Base-by-base conservation (phyloP, 2,329 filamentous ascomycete species). In the Ophiostoma novo-ulmi region DNA sequence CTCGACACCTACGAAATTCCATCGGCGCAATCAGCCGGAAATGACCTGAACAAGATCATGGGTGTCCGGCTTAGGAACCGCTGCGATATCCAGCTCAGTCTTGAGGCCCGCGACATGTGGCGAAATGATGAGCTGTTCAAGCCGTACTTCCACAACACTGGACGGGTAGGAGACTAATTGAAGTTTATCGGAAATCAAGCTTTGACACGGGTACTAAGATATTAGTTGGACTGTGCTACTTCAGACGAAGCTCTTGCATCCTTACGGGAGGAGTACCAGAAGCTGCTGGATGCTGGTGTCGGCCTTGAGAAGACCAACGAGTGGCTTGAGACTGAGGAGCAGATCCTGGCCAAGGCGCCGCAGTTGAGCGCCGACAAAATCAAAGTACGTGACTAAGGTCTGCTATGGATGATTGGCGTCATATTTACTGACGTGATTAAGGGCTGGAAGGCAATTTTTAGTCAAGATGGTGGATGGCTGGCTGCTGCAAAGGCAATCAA, bases 41-140 rank as follows among this genome's bases (percentile, higher is more conserved):
- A 48, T 41, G 65, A 67, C 65, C 22, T 67, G 11, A 67, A 67
- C 65, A 67, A 67, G 22, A 67, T 44, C 38, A 67, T 67, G 65
- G 65, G 38, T 14, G 20, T 67, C 39, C 65, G 65, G 4, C 39
- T 67, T 22, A 22, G 65, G 5, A 67, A 67, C 65, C 38, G 14
- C 11, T 67, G 65, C 13, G 65, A 67, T 14, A 67, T 44, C 22
- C 39, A 67, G 22, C 39, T 67, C 20, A 67, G 65, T 31, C 65
- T 67, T 22, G 65, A 67, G 22, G 65, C 65, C 7, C 39, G 65
- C 22, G 65, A 67, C 22, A 67, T 67, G 65, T 66, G 65, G 65
- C n/a, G 65, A 11, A 41, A 67, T 26, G 38, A 67, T 26, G 65
- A 48, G 38, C 65, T 67, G 39, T 67, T 67, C 17, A 67, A 35